Conservation (phyloP, 2,329 filamentous ascomycete species). For the Uncinocarpus reesii region DNA sequence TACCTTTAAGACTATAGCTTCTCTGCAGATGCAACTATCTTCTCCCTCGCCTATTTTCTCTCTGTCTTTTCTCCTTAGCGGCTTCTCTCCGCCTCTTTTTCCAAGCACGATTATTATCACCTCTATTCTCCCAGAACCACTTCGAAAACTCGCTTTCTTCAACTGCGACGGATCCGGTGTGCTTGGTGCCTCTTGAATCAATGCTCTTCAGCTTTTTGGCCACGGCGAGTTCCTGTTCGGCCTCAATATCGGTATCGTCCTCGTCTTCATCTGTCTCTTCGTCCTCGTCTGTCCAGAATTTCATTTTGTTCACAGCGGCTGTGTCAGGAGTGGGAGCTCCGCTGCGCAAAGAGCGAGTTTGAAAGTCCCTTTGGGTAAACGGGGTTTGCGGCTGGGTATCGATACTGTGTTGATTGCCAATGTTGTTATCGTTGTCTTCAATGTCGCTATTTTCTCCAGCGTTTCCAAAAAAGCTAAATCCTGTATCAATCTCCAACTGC, state of each 20-base stretch:
- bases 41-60: slow-evolving; percentile 47
- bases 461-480: slow-evolving; percentile 68
- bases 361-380: slow-evolving; percentile 66
- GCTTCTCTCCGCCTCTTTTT: slow-evolving; percentile 49
- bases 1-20: background rate
- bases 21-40: background rate
- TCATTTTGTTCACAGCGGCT: slow-evolving; percentile 51
- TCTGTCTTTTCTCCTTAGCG: slow-evolving; percentile 50
- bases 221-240: slow-evolving; percentile 11
- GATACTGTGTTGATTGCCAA: slow-evolving; percentile 10
- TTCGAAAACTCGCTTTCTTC: slow-evolving; percentile 50
- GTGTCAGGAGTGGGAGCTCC: slow-evolving; percentile 94
- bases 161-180: slow-evolving; percentile 21
- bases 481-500: slow-evolving; percentile 38
- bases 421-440: slow-evolving; percentile 37
- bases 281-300: slow-evolving; percentile 23
- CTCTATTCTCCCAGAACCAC: slow-evolving; percentile 49
- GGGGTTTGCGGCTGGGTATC: slow-evolving; percentile 60
- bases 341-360: slow-evolving; percentile 58
- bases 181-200: slow-evolving; percentile 11
- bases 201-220: slow-evolving; percentile 18
- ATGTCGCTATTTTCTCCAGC: slow-evolving; percentile 43
- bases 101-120: slow-evolving; percentile 43
- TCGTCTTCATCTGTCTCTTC: slow-evolving; percentile 17
- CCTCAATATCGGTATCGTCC: slow-evolving; percentile 15